Evolutionary conservation across 495 filamentous ascomycete species (phyloP), one percentile per base, ranked within the genome.

Genomic region (Neurospora terricola): DNA sequence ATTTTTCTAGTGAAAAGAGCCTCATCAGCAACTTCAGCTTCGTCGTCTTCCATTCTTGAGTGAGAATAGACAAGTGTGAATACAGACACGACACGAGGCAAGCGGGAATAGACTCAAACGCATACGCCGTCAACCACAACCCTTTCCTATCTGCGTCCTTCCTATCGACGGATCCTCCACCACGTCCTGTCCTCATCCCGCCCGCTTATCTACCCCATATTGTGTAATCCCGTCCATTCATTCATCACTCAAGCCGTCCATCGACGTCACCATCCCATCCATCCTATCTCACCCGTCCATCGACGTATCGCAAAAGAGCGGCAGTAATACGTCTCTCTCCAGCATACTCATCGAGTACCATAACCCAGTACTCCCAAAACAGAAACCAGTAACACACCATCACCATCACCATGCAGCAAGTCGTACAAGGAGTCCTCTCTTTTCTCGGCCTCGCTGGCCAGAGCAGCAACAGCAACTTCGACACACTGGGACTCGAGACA

Each of bases 361-460:
- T 16, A 66, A 9, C 14, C 27, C 27, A 1, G 23, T 34, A 34
- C 12, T 18, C 23, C 27, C 23, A 34, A 16, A 62, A 54, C n/a
- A 14, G 21, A 12, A 62, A 27, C 54, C 54, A 66, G 14, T 34
- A 34, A 34, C 71, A 37, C 30, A 37, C 2, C 9, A 37, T 23
- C 42, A 69, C 30, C 12, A 69, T 11, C 27, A 70, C 18, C 14
- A 75, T 75, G 74, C 72, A 74, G 23, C 75, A 66, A 66, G 2
- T 76, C 59, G 72, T 70, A 3, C 75, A 74, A 73, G 72, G 73
- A 59, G 72, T 70, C 27, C 70, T 69, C 72, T 38, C 39, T 14
- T 14, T n/a, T 1, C 34, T 71, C 38, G 59, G 70, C 38, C 59
- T 70, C 27, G 21, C n/a, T 21, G 0, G 54, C 54, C 54, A 54